Evolutionary conservation across 345 rosid species (phyloP), one percentile per base, ranked within the genome.

Genomic region (Citrus hindsii): DNA sequence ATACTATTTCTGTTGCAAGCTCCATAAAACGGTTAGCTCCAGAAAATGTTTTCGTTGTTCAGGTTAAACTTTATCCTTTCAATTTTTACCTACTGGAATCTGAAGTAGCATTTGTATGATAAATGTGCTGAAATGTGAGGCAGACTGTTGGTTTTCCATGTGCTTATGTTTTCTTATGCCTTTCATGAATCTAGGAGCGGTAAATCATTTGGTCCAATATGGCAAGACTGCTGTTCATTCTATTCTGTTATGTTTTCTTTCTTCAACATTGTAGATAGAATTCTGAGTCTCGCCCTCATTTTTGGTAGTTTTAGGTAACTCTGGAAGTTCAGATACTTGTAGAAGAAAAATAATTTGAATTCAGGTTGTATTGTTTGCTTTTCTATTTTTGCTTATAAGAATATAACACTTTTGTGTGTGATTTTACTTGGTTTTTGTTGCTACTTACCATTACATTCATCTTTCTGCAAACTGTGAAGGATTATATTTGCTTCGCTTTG

Each of bases 21-120:
- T 89, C 94, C 77, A 89, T 96, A 79, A 96, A 90, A 84, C 86
- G 85, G 84, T 85, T 91, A 74, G 97, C 99, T 79, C 87, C 80
- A 32, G 92, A 90, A 33, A 83, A 85, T 77, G 97, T 91, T 79
- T 96, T 96, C 82, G 91, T 92, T 82, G 86, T 96, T 77, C 99
- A 94, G 95, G 99, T 92, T 79, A 79, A 82, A 73, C 37, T 74
- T 75, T 42, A 24, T 76, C 30, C 33, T 28, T 66, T 76, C 76
- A 7, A 12, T 25, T 55, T 73, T 42, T 4, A 32, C 6, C 22
- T 24, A 27, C 3, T 64, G 16, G 61, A 12, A 21, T 19, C 30
- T 59, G 67, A 76, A 25, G 21, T 30, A n/a, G 48, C 70, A 25
- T 76, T 76, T 30, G 58, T 24, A 35, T 32, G 32, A 40, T 62